Base-by-base conservation (phyloP, 257 asterid genomes). In the Solanum verrucosum region DNA sequence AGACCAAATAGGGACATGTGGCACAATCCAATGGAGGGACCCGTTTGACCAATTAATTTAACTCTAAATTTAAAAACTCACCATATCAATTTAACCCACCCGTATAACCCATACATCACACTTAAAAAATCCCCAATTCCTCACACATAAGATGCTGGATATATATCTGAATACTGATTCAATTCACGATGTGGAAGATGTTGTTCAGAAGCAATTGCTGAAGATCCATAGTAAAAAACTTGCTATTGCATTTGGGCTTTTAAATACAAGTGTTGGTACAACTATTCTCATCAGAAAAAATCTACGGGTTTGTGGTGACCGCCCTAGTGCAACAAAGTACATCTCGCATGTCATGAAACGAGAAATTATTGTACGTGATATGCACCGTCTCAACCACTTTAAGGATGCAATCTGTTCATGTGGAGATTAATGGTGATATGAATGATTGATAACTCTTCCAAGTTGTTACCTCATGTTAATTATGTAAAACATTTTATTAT, bases 311-410 rank as follows among this genome's bases (percentile, higher is more conserved):
- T 97, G 99, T 88, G 92, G 92, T 65, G 98, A 97, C 83, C 95
- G 96, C 89, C 98, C 93, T 90, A 93, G 84, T 82, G 98, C 99
- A 10, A 97, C 98, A 31, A 96, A 93, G 84, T 94, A 92, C 88
- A 97, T 97, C 29, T 97, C 95, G 25, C 95, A 94, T 2, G 95
- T 96, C 86, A 93, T 96, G 31, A 74, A 92, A 56, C 87, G 98
- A 86, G 98, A 94, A 90, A 95, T 97, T 3, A 88, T 96, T 84
- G 98, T 95, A 6, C 94, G 98, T 4, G 98, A 97, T 88, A 92
- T 95, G 97, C 98, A 95, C 72, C 93, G 96, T 89, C 96, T 97
- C 86, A 98, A 97, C 87, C 98, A 94, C 94, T 97, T 96, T 93
- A 96, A 93, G 93, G 89, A 93, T 37, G 98, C 98, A 68, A 25